Evolutionary conservation across 2,329 filamentous ascomycete genomes (phyloP).

Genomic region (Cladophialophora yegresii): DNA sequence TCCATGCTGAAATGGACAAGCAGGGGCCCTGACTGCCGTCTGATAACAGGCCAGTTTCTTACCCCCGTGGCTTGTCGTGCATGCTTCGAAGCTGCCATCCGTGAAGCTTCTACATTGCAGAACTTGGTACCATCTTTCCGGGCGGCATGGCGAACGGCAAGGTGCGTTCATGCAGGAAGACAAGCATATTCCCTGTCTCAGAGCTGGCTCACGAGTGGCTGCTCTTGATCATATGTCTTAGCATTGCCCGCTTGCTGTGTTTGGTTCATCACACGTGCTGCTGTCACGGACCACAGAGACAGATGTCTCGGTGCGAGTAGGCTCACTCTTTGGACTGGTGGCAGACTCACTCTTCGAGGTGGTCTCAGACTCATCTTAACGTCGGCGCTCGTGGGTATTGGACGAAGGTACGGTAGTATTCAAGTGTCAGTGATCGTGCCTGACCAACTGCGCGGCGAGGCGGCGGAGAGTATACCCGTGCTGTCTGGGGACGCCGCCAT

Average conservation of each 20-base stretch:
- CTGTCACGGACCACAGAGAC: neutral
- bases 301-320: neutral
- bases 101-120: neutral
- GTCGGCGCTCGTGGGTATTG: neutral
- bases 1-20: constrained; percentile 4
- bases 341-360: neutral
- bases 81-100: neutral
- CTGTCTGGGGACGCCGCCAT: neutral
- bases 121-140: constrained; percentile 11
- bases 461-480: constrained; percentile 3
- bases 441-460: neutral
- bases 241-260: neutral
- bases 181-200: neutral
- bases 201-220: neutral
- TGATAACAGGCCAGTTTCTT: neutral
- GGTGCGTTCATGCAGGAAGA: neutral
- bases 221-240: neutral
- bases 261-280: neutral
- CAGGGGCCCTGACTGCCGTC: neutral
- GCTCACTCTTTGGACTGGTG: neutral
- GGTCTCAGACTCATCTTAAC: neutral
- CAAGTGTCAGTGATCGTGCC: neutral
- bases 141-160: neutral
- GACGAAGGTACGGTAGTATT: neutral
- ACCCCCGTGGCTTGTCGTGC: neutral